phyloP scores from a whole-genome alignment of 2,329 filamentous ascomycete genomes.

The Ceratocystiopsis minuta region DNA sequence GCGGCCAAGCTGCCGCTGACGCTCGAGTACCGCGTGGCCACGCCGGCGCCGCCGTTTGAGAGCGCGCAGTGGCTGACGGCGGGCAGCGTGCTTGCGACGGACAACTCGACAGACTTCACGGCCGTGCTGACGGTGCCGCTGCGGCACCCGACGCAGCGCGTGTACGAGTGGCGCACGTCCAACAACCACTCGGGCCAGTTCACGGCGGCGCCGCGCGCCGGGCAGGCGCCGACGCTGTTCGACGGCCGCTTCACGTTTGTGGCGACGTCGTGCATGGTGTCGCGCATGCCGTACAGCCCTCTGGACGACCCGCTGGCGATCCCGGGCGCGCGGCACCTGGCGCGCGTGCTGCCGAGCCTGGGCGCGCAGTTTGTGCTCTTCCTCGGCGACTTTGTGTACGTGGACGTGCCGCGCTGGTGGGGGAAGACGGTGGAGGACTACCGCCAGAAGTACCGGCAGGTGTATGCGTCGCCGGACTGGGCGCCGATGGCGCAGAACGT shows the following conservation, averaged over 20 bases:
- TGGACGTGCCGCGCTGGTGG: constrained; percentile 70
- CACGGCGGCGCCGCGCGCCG: constrained; percentile 53
- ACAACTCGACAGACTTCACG: constrained; percentile 70
- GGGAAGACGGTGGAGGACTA: constrained; percentile 60
- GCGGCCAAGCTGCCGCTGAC: constrained; percentile 55
- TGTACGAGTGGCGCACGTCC: constrained; percentile 71
- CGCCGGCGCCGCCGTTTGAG: constrained; percentile 32
- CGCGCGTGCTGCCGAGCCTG: constrained; percentile 51
- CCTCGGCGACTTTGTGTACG: constrained; percentile 76
- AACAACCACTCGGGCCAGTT: constrained; percentile 79
- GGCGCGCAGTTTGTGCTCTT: constrained; percentile 66
- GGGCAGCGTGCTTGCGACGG: constrained; percentile 46
- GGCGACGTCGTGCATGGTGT: constrained; percentile 83
- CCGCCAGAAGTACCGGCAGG: constrained; percentile 76
- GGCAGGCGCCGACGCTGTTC: constrained; percentile 39
- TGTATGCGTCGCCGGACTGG: constrained; percentile 96
- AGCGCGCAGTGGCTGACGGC: constrained; percentile 46
- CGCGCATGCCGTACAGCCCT: constrained; percentile 75
- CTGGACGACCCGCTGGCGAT: constrained; percentile 69
- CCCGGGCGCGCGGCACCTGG: constrained; percentile 61
- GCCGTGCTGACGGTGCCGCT: constrained; percentile 47
- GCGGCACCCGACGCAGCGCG: constrained; percentile 46
- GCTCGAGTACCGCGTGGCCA: constrained; percentile 44
- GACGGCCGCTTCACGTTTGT: constrained; percentile 72
- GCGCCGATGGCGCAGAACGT: constrained; percentile 52